Conservation (phyloP, 148 eudicot species). For the Euryodendron excelsum region DNA sequence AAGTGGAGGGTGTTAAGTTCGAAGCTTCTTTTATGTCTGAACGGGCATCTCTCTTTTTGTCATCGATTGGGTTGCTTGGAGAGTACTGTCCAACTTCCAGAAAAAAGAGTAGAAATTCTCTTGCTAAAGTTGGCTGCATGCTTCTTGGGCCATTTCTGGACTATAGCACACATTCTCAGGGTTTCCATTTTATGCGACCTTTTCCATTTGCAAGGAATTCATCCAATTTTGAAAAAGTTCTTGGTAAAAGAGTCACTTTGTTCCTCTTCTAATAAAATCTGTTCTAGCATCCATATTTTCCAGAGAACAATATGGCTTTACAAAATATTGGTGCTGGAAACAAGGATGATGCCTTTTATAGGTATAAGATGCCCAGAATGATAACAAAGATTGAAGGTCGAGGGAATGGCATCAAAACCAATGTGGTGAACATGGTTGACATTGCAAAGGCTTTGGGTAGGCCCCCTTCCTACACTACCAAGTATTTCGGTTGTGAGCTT, state of each 20-base stretch:
- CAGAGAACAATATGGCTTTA: conserved; percentile 52
- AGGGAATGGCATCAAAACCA: conserved; percentile 84
- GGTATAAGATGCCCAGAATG: conserved; percentile 92
- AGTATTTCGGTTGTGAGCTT: conserved; percentile 80
- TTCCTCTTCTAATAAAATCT: conserved; percentile 17
- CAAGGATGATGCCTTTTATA: conserved; percentile 87
- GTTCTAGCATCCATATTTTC: neutral
- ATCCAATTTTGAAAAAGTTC: neutral
- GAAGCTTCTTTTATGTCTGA: conserved; percentile 80
- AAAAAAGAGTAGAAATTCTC: conserved; percentile 36
- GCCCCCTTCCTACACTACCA: conserved; percentile 73
- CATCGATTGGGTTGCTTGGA: conserved; percentile 69
- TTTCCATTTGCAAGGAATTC: conserved; percentile 7
- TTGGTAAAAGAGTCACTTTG: conserved; percentile 22
- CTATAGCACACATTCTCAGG: conserved; percentile 30
- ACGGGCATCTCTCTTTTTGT: conserved; percentile 51
- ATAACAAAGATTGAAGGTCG: conserved; percentile 83
- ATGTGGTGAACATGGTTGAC: conserved; percentile 81
- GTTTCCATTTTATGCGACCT: conserved; percentile 47
- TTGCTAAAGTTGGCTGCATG: conserved; percentile 49
- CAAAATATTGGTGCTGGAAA: conserved; percentile 79
- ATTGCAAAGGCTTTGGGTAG: conserved; percentile 75
- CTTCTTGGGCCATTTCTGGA: conserved; percentile 46
- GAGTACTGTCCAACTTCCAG: conserved; percentile 62
- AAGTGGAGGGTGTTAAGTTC: conserved; percentile 53